Conservation (phyloP, 129 eudicot species). For the Glebionis coronaria region DNA sequence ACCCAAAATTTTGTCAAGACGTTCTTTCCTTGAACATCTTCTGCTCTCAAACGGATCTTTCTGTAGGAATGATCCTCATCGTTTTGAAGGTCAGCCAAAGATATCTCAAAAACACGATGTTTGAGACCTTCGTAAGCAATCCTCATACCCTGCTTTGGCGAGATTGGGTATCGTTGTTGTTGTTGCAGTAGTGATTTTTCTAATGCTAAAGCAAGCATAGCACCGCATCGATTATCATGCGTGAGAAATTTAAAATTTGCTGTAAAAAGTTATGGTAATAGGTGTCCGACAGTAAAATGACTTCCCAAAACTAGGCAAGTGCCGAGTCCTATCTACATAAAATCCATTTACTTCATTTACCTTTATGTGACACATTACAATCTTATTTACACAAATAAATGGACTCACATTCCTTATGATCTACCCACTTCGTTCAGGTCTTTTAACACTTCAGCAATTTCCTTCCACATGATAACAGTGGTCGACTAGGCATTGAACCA, state of each 20-base stretch:
- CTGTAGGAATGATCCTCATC: slow-evolving; percentile 83
- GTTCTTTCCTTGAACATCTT: slow-evolving; percentile 79
- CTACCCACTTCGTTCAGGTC: not conserved
- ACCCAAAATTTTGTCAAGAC: slow-evolving; percentile 84
- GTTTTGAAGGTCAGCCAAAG: slow-evolving; percentile 73
- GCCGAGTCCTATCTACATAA: no score
- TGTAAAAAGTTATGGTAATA: no score
- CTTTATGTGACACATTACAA: not conserved
- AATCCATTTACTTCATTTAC: not conserved
- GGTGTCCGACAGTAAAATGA: no score
- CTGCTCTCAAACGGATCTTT: slow-evolving; percentile 86
- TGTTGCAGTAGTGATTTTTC: not conserved
- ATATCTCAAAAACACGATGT: slow-evolving; percentile 74
- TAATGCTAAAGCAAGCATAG: not conserved
- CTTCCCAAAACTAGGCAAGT: no score
- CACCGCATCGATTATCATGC: no score
- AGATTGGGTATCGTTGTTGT: no score
- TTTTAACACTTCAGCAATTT: not conserved
- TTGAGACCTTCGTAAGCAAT: slow-evolving; percentile 89
- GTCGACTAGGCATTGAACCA: not conserved
- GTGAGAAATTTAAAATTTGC: no score
- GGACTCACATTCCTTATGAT: not conserved
- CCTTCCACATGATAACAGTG: not conserved
- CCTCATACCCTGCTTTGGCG: no score
- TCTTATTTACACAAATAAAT: not conserved